Evolutionary conservation across 495 filamentous ascomycete genomes (phyloP), one percentile per base, ranked within the genome.

Genomic region (Pyrenula aspistea): DNA sequence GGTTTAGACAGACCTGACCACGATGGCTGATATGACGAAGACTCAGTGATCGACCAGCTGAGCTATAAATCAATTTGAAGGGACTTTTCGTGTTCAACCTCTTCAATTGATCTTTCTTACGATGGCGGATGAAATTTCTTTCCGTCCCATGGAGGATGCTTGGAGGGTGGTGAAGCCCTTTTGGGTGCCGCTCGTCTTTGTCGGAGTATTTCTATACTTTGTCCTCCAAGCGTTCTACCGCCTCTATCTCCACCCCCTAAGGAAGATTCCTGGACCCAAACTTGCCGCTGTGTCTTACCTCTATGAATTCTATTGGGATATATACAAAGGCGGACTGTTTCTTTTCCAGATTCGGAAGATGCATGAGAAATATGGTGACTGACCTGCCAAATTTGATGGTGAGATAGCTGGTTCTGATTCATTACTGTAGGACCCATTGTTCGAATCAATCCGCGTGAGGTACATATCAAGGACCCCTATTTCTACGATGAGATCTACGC

Each of bases 381-480:
- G 8, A 42, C 31, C 15, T 8, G 31, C 31, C 15, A 42, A 42
- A 42, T 42, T 42, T 42, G 31, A 42, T 42, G 31, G 31, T 42
- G 31, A 42, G 31, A 42, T 8, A 42, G 31, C 31, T 42, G 31
- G 15, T 42, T 15, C 31, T 42, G 15, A 42, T 42, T 42, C 31
- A 42, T 42, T 4, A 42, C 31, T 31, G 23, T 25, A 78, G 78
- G 77, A 0, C 77, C 80, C 1, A 77, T 82, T 52, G 61, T 82
- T 20, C 72, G 80, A 3, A 68, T 83, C 42, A 74, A 65, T 23
- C 80, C 81, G 0, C 48, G 67, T 15, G 77, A 83, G 57, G 56
- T 83, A 2, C 74, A 77, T 54, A 63, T 73, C 55, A 68, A 67
- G n/a, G 71, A 74, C 25, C 58, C 67, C 0, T 55, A 54, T n/a